Evolutionary conservation across 768 basidiomycete genomes (phyloP).

Genomic region (Trametes punicea): DNA sequence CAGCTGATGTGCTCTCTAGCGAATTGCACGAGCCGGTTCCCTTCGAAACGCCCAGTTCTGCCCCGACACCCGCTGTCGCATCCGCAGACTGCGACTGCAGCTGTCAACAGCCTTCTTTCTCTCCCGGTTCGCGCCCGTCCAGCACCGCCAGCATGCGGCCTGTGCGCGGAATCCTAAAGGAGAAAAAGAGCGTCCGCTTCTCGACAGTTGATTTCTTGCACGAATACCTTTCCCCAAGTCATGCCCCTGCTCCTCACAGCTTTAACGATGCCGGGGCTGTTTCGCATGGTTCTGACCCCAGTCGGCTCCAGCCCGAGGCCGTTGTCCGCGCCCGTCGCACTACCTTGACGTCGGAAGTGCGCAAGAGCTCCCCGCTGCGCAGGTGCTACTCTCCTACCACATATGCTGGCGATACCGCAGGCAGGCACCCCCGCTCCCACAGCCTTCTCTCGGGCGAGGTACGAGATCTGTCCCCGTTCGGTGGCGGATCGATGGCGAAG

Average conservation of each 20-base stretch:
- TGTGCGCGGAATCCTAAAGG: slow-evolving; percentile 39
- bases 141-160: slow-evolving; percentile 30
- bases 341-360: slow-evolving; percentile 1
- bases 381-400: slow-evolving; percentile 1
- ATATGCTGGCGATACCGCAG: background rate
- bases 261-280: background rate
- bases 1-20: background rate
- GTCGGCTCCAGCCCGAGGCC: background rate
- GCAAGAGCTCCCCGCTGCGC: slow-evolving; percentile 13
- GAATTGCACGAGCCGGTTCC: slow-evolving; percentile 20
- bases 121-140: slow-evolving; percentile 16
- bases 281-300: background rate
- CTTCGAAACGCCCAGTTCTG: slow-evolving; percentile 19
- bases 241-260: background rate
- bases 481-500: slow-evolving; percentile 21
- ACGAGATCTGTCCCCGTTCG: background rate
- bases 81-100: slow-evolving; percentile 15
- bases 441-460: background rate
- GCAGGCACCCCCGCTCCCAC: background rate
- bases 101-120: slow-evolving; percentile 18
- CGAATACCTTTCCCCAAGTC: slow-evolving; percentile 12
- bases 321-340: background rate
- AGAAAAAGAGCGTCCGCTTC: slow-evolving; percentile 39
- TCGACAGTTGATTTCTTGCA: slow-evolving; percentile 22
- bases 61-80: slow-evolving; percentile 19